Conservation (phyloP, 805 yeast species). For the Nakazawaea peltata region DNA sequence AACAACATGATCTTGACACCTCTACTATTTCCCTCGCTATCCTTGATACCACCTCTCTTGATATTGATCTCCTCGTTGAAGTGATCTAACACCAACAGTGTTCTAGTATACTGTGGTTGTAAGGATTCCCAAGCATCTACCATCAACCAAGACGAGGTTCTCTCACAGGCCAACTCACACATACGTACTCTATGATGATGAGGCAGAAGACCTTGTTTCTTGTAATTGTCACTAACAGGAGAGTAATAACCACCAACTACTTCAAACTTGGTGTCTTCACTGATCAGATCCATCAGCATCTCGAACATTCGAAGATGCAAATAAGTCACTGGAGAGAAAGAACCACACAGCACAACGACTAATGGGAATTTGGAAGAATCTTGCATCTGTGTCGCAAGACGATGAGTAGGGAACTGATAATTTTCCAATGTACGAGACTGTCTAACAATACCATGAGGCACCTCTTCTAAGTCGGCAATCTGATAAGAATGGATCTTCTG, state of each 20-base stretch:
- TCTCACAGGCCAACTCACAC: slow-evolving; percentile 97
- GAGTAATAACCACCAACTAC: slow-evolving; percentile 95
- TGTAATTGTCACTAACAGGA: slow-evolving; percentile 89
- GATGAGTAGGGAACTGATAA: slow-evolving; percentile 82
- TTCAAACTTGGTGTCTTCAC: slow-evolving; percentile 89
- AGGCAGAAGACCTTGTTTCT: slow-evolving; percentile 87
- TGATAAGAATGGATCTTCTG: slow-evolving; percentile 42
- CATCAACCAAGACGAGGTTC: slow-evolving; percentile 97
- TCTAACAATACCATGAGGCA: slow-evolving; percentile 87
- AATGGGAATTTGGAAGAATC: slow-evolving; percentile 80
- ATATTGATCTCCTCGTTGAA: slow-evolving; percentile 92
- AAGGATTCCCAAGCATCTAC: slow-evolving; percentile 99
- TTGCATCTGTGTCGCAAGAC: slow-evolving; percentile 60
- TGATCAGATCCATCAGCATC: slow-evolving; percentile 92
- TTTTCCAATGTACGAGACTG: slow-evolving; percentile 68
- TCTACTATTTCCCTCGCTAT: slow-evolving; percentile 48
- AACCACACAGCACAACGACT: slow-evolving; percentile 95
- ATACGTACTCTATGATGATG: slow-evolving; percentile 87
- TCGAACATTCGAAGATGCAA: slow-evolving; percentile 95
- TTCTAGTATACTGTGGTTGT: slow-evolving; percentile 84
- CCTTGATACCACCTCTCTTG: slow-evolving; percentile 75
- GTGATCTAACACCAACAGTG: slow-evolving; percentile 93
- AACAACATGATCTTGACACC: slow-evolving; percentile 93
- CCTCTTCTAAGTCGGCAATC: slow-evolving; percentile 93
- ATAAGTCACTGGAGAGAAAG: slow-evolving; percentile 93